Percentiles rank a stretch among this genome's conserved stretches.
These are phyloP conservation scores for Dovyalis caffra DNA, from an alignment of 345 rosid genomes.

Conservation along the genomic window DNA sequence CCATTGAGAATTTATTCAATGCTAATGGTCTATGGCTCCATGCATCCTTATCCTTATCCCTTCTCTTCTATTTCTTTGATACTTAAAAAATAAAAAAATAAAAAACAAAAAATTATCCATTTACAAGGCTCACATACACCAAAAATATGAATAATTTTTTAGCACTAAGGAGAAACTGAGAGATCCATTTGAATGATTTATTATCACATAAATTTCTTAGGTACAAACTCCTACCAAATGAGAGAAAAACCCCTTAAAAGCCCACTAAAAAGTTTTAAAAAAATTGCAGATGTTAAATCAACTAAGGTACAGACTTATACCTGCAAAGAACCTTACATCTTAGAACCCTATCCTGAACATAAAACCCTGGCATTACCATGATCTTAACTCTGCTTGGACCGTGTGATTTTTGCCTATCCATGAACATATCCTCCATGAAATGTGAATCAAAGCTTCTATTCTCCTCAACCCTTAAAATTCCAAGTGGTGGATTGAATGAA, in stretches of 20 bases:
- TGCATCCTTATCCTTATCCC: neutral
- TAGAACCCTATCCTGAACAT: conserved; percentile 71
- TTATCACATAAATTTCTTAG: neutral
- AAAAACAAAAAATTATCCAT: too few species aligned
- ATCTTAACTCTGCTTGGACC: conserved; percentile 62
- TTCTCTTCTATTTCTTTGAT: neutral
- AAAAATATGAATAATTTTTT: too few species aligned
- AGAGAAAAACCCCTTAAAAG: neutral
- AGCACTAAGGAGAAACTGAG: neutral
- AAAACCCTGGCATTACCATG: conserved; percentile 96
- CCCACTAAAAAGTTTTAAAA: neutral
- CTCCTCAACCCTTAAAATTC: conserved; percentile 80
- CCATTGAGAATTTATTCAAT: neutral
- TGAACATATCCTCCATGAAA: conserved; percentile 84
- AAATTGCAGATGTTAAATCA: neutral
- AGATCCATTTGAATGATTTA: neutral
- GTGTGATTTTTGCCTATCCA: conserved; percentile 54
- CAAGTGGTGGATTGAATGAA: conserved; percentile 73
- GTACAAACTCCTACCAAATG: neutral
- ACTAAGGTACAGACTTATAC: conserved; percentile 50
- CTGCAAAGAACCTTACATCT: conserved; percentile 93
- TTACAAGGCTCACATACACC: neutral
- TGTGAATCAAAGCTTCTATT: conserved; percentile 62
- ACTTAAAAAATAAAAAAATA: too few species aligned
- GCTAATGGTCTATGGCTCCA: neutral